Evolutionary conservation across 2,329 filamentous ascomycete genomes (phyloP).

Genomic region (Orbilia oligospora): DNA sequence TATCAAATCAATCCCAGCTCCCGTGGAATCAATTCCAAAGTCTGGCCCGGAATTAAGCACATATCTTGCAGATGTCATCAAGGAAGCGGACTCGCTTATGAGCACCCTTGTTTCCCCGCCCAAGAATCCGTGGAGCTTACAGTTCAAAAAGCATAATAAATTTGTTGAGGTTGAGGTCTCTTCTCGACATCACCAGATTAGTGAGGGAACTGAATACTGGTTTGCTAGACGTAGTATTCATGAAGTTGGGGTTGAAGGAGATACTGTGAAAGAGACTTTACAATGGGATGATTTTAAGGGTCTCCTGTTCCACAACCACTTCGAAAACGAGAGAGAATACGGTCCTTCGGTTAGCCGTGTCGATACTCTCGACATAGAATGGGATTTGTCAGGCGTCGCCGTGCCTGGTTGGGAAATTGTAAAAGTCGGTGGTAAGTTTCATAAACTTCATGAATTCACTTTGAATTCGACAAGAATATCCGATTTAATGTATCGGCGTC

Average conservation of each 20-base stretch:
- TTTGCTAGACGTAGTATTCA: slow-evolving; percentile 53
- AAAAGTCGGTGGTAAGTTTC: slow-evolving; percentile 21
- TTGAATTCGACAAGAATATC: not conserved
- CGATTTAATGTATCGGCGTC: too few relatives aligned
- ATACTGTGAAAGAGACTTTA: not conserved
- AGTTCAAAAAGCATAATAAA: slow-evolving; percentile 41
- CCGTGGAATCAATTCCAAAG: slow-evolving; percentile 33
- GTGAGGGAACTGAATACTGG: slow-evolving; percentile 51
- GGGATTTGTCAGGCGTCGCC: slow-evolving; percentile 6
- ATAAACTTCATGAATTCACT: too few relatives aligned
- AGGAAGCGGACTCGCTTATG: slow-evolving; percentile 25
- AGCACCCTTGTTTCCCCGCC: slow-evolving; percentile 38
- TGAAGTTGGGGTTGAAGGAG: not conserved
- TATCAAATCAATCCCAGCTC: slow-evolving; percentile 35
- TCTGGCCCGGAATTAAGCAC: slow-evolving; percentile 10
- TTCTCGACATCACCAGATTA: slow-evolving; percentile 31
- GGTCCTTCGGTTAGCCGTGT: slow-evolving; percentile 47
- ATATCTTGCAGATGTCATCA: slow-evolving; percentile 36
- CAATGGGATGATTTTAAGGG: slow-evolving; percentile 45
- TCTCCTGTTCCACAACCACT: slow-evolving; percentile 38
- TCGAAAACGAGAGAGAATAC: slow-evolving; percentile 46
- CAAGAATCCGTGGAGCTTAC: slow-evolving; percentile 34
- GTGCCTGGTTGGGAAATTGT: slow-evolving; percentile 42
- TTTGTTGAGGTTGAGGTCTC: slow-evolving; percentile 41
- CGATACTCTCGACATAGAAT: slow-evolving; percentile 38